phyloP scores from a whole-genome alignment of 2,329 filamentous ascomycete species.

The Trichoderma sp. region DNA sequence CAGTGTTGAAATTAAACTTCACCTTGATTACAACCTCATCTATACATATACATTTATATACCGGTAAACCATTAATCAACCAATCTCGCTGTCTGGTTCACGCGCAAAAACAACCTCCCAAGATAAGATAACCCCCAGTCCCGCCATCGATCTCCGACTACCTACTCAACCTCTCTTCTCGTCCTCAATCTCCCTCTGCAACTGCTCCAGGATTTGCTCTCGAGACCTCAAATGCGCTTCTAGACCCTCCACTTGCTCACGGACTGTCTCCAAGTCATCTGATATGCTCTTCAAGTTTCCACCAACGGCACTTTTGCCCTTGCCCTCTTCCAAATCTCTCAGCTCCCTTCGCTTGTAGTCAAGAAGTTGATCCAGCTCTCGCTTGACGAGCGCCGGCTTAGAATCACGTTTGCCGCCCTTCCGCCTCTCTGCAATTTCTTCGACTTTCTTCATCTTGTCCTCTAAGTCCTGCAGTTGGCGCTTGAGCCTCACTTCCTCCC shows the following conservation, averaged over 20 bases:
- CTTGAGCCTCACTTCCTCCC: slow-evolving; percentile 95
- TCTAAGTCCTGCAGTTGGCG: slow-evolving; percentile 90
- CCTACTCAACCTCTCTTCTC: slow-evolving; percentile 65
- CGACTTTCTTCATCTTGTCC: slow-evolving; percentile 80
- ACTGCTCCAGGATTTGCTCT: slow-evolving; percentile 71
- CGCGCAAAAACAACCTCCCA: neutral
- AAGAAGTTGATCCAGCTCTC: slow-evolving; percentile 88
- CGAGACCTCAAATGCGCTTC: slow-evolving; percentile 78
- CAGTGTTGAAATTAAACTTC: neutral
- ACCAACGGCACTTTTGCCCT: slow-evolving; percentile 67
- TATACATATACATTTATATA: slow-evolving; percentile 16
- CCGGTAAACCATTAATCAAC: slow-evolving; percentile 2
- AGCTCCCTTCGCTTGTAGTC: slow-evolving; percentile 90
- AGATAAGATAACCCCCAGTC: neutral
- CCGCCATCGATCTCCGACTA: slow-evolving; percentile 29
- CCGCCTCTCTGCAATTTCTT: slow-evolving; percentile 68
- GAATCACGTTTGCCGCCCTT: slow-evolving; percentile 67
- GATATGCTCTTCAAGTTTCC: slow-evolving; percentile 73
- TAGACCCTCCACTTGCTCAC: slow-evolving; percentile 89
- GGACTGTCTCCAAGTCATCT: slow-evolving; percentile 87
- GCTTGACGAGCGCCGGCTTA: slow-evolving; percentile 88
- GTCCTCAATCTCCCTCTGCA: slow-evolving; percentile 82
- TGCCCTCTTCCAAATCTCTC: slow-evolving; percentile 71
- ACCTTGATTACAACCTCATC: slow-evolving; percentile 3
- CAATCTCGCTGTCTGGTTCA: slow-evolving; percentile 9